Evolutionary conservation across 2,329 filamentous ascomycete species (phyloP).

Genomic region (Coniella lustricola): DNA sequence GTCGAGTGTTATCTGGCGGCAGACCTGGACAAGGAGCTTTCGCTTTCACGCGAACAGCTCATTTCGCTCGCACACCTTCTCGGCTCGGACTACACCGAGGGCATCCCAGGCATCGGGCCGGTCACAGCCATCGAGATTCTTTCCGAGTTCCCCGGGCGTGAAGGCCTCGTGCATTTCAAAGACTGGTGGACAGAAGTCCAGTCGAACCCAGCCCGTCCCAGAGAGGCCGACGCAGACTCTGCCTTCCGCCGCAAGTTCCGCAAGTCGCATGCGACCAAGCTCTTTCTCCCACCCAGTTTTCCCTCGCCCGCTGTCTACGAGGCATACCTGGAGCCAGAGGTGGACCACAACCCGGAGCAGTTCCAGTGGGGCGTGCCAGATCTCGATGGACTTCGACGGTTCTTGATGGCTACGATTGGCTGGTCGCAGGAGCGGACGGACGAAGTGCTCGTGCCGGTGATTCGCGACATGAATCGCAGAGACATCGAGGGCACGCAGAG

Average conservation of each 20-base stretch:
- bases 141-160: slow-evolving; percentile 67
- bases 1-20: slow-evolving; percentile 87
- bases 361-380: slow-evolving; percentile 98
- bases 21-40: slow-evolving; percentile 85
- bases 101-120: slow-evolving; percentile 81
- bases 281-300: slow-evolving; percentile 78
- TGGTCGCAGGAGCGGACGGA: slow-evolving; percentile 91
- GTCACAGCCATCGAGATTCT: slow-evolving; percentile 93
- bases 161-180: slow-evolving; percentile 65
- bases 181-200: slow-evolving; percentile 86
- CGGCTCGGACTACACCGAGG: slow-evolving; percentile 92
- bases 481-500: slow-evolving; percentile 86
- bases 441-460: slow-evolving; percentile 91
- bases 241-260: slow-evolving; percentile 82
- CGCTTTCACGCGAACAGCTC: slow-evolving; percentile 76
- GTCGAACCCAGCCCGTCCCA: slow-evolving; percentile 49
- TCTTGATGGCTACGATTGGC: slow-evolving; percentile 85
- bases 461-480: slow-evolving; percentile 87
- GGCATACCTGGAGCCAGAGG: slow-evolving; percentile 81
- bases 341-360: slow-evolving; percentile 66
- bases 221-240: slow-evolving; percentile 51
- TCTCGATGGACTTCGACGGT: slow-evolving; percentile 73
- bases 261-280: slow-evolving; percentile 68
- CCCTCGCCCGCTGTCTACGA: slow-evolving; percentile 71
- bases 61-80: slow-evolving; percentile 87